Base-by-base conservation (phyloP, 169 alveolate genomes). In the Hepatocystis sp. region DNA sequence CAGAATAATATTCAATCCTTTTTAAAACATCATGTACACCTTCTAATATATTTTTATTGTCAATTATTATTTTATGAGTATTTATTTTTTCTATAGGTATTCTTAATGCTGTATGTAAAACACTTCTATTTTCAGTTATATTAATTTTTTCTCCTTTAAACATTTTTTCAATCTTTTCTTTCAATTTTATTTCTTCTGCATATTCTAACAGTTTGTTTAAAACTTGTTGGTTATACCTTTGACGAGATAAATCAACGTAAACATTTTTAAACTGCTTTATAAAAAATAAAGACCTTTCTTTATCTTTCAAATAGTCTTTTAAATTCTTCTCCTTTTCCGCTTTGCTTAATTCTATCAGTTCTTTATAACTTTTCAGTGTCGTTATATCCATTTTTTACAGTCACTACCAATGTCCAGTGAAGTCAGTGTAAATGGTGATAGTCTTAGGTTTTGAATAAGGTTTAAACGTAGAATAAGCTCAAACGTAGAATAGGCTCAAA, bases 81-180 rank as follows among this genome's bases (percentile, higher is more conserved):
- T 65, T 40, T 32, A 46, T 30, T 49, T 90, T 88, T 60, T 91
- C 96, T 51, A 86, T 86, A 4, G 95, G 94, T 42, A 95, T 91
- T 67, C 99, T 94, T 36, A 98, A 93, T 3, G 99, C 99, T 3
- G 96, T 96, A 90, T 98, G 99, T 30, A 97, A 93, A 19, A 97
- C 99, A 5, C 99, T 92, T 42, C 99, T 91, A 42, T 93, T 91
- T 91, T 98, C 99, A 2, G 99, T 97, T 13, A 90, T 90, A 91
- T 98, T 98, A 67, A 98, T 88, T 64, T 91, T 93, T 30, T 93
- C 97, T 1, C 99, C 99, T 28, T 61, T 66, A 55, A 96, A 94
- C 91, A 90, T 84, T 39, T 42, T 76, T 25, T 46, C 86, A 4
- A 90, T 85, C 84, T 92, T 92, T 47, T 89, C 84, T 53, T 67